Evolutionary conservation across 306 rosid genomes (phyloP), one percentile per base, ranked within the genome.

Genomic region (Quillaja saponaria): DNA sequence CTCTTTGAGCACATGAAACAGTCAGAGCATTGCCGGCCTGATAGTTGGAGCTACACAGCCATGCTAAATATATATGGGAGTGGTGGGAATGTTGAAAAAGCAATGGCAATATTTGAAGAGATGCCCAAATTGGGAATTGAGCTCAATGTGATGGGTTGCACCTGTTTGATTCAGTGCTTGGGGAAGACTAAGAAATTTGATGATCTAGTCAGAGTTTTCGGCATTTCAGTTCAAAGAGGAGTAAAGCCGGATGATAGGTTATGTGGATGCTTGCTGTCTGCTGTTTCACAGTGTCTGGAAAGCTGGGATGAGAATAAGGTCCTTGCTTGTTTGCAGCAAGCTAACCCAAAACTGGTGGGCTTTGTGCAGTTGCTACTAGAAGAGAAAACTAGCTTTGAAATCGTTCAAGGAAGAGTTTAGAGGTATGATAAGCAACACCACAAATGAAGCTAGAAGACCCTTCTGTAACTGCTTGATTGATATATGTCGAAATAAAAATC

Each of bases 381-480:
- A 55, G 85, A 80, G 63, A 62, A 67, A 51, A 73, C 77, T 42
- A 65, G 81, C 40, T 94, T 87, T 54, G 95, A 83, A 55, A 56
- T 78, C 4, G 55, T 83, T n/a, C n/a, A 83, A 85, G 78, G 84
- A 83, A 1, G 91, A 90, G 74, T 85, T 89, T 58, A 82, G 83
- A 78, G 58, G 49, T 6, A 80, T 83, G 38, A 67, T 90, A 41
- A 67, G 80, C 13, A 62, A 69, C 33, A 79, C 97, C 0, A 75
- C 76, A 3, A 70, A 80, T 15, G 97, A 85, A 67, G 85, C 95
- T 5, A 76, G 96, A 68, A 84, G 91, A 62, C 95, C 99, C 54
- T 94, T 89, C 63, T 94, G 97, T 51, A 94, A 94, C 76, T 94
- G 99, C 76, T 68, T 89, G 81, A 94, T 94, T 38, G 99, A 94